Evolutionary conservation across 2,329 filamentous ascomycete species (phyloP).

Genomic region (Fusarium fracticaudum): DNA sequence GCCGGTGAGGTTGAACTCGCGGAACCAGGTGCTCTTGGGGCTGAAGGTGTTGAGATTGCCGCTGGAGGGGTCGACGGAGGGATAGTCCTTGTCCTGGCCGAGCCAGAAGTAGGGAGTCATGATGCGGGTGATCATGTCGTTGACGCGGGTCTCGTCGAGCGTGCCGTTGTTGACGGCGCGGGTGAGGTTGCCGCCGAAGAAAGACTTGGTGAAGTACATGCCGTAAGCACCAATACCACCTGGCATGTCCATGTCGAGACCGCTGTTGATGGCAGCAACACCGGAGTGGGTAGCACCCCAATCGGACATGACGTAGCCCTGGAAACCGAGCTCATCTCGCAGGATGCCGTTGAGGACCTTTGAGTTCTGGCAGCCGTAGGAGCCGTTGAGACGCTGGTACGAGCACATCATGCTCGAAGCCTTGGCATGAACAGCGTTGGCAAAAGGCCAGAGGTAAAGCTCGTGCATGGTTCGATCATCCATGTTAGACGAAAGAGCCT

Average conservation of each 20-base stretch:
- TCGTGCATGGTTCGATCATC: slow-evolving; percentile 71
- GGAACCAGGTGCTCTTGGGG: slow-evolving; percentile 57
- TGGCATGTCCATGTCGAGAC: slow-evolving; percentile 71
- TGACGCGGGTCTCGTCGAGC: slow-evolving; percentile 51
- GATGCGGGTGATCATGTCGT: slow-evolving; percentile 63
- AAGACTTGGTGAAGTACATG: slow-evolving; percentile 46
- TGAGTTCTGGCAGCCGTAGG: slow-evolving; percentile 83
- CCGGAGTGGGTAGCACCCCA: slow-evolving; percentile 81
- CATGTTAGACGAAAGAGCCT: slow-evolving; percentile 56
- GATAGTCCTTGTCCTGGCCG: slow-evolving; percentile 59
- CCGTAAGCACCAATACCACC: slow-evolving; percentile 51
- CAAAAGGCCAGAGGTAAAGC: slow-evolving; percentile 50
- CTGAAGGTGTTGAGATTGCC: slow-evolving; percentile 61
- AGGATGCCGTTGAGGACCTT: slow-evolving; percentile 78
- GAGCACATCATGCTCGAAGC: slow-evolving; percentile 67
- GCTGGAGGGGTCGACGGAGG: slow-evolving; percentile 54
- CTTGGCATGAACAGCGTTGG: slow-evolving; percentile 46
- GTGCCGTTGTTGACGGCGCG: slow-evolving; percentile 59
- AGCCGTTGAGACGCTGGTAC: slow-evolving; percentile 84
- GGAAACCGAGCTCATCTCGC: slow-evolving; percentile 83
- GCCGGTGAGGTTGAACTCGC: slow-evolving; percentile 56
- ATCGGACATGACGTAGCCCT: slow-evolving; percentile 82
- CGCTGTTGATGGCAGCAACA: slow-evolving; percentile 72
- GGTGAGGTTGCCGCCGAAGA: slow-evolving; percentile 58
- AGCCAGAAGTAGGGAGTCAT: slow-evolving; percentile 63